Percentiles rank a stretch among this genome's conserved stretches.
These are phyloP conservation scores for Moricandia moricandioides DNA, from an alignment of 345 rosid species.

Conservation along the genomic window DNA sequence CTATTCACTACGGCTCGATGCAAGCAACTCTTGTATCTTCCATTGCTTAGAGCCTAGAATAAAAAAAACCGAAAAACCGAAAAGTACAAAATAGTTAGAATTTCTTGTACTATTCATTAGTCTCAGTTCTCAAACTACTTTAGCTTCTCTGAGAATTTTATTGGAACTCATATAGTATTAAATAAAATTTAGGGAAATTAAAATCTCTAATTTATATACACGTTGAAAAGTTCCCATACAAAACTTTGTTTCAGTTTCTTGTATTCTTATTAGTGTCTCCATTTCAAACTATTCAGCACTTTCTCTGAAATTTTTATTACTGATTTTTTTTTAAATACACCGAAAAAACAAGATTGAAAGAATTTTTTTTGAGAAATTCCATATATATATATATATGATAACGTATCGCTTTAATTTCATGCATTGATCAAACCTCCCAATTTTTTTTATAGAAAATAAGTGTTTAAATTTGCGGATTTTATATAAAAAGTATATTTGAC, in stretches of 20 bases:
- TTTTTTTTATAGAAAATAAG: neutral
- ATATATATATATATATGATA: too few relatives aligned
- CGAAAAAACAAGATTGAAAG: neutral
- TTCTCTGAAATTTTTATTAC: neutral
- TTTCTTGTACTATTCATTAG: neutral
- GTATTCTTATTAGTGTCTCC: neutral
- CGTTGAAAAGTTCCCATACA: neutral
- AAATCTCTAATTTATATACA: neutral
- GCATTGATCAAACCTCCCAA: neutral
- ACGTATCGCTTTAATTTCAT: neutral
- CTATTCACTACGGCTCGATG: constrained; percentile 50
- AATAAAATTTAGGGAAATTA: neutral
- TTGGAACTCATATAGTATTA: neutral
- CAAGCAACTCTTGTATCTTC: constrained; percentile 36
- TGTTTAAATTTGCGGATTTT: neutral
- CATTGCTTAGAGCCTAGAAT: constrained; percentile 1
- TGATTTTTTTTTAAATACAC: neutral
- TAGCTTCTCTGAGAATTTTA: neutral
- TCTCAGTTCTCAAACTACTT: neutral
- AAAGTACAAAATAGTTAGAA: neutral
- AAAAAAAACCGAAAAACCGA: neutral
- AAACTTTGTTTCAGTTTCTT: neutral
- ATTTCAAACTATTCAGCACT: neutral
- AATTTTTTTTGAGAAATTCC: too few relatives aligned
- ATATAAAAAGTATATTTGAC: neutral